Conservation (phyloP, 768 basidiomycete species). For the Chiua virens region DNA sequence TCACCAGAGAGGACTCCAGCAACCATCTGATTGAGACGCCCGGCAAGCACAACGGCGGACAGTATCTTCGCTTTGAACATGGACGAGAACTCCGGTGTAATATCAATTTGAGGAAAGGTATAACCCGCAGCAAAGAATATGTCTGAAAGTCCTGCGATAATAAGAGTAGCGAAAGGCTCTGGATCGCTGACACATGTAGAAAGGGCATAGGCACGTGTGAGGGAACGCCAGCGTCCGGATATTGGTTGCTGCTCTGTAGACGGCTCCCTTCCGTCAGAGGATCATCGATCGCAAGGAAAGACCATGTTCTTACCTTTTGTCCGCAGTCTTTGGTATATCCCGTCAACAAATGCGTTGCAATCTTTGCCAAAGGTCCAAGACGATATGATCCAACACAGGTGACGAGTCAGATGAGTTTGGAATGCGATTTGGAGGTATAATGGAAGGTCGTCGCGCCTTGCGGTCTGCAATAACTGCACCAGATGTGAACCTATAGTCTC, state of each 20-base stretch:
- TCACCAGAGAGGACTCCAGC: constrained; percentile 12
- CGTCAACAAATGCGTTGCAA: neutral
- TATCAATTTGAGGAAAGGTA: neutral
- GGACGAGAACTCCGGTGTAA: neutral
- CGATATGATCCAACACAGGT: constrained; percentile 1
- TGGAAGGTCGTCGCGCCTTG: neutral
- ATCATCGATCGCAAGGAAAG: too few species aligned
- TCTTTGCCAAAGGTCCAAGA: constrained; percentile 12
- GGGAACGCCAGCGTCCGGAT: constrained; percentile 13
- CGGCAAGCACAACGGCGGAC: constrained; percentile 8
- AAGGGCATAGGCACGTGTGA: constrained; percentile 2
- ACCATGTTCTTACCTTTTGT: neutral
- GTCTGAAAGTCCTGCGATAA: constrained; percentile 4
- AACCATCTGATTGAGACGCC: constrained; percentile 7
- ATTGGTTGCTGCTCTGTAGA: constrained; percentile 11
- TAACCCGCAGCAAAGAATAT: constrained; percentile 9
- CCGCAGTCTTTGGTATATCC: constrained; percentile 9
- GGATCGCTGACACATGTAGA: neutral
- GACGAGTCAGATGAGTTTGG: constrained; percentile 6
- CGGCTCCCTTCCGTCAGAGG: neutral
- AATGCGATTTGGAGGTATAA: constrained; percentile 12
- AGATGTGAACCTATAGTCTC: constrained; percentile 3
- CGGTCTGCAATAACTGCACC: neutral
- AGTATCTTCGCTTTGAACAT: constrained; percentile 5
- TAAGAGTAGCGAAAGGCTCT: neutral